Conservation (phyloP, 1,139 yeast species). For the Saccharomyces pastorianus region DNA sequence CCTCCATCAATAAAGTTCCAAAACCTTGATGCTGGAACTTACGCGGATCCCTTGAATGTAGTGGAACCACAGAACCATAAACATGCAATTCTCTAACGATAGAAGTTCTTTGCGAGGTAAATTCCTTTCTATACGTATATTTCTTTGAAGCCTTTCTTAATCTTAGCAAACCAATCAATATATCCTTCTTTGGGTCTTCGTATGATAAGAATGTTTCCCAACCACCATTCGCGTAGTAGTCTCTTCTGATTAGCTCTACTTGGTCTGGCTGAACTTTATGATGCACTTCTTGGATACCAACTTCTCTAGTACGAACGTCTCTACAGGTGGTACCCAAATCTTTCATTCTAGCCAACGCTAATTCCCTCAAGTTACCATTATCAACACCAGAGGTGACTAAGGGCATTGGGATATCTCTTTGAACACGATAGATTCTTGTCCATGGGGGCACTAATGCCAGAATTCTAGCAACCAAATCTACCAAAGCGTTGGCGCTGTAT, state of each 20-base stretch:
- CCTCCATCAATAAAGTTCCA: conserved; percentile 96
- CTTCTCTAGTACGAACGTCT: conserved; percentile 97
- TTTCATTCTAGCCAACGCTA: conserved; percentile 94
- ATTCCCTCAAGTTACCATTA: conserved; percentile 90
- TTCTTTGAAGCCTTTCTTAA: conserved; percentile 83
- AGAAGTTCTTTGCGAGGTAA: conserved; percentile 76
- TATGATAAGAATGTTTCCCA: conserved; percentile 97
- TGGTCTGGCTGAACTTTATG: conserved; percentile 96
- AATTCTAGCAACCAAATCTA: conserved; percentile 90
- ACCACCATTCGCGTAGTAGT: conserved; percentile 95
- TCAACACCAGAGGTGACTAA: conserved; percentile 96
- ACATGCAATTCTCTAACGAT: conserved; percentile 94
- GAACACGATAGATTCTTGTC: conserved; percentile 98
- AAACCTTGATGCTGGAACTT: conserved; percentile 99
- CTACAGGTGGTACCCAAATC: conserved; percentile 95
- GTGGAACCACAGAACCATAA: conserved; percentile 93
- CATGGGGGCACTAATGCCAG: conserved; percentile 97
- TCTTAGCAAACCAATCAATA: conserved; percentile 81
- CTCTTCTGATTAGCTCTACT: conserved; percentile 90
- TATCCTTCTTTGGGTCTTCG: conserved; percentile 96
- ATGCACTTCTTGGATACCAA: conserved; percentile 96
- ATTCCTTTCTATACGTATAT: conserved; percentile 84
- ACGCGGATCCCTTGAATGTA: conserved; percentile 95
- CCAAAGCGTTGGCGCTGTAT: conserved; percentile 87
- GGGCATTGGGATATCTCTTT: conserved; percentile 99